Evolutionary conservation across 2,329 filamentous ascomycete genomes (phyloP), one percentile per base, ranked within the genome.

Genomic region (Fusarium sulawesiense): DNA sequence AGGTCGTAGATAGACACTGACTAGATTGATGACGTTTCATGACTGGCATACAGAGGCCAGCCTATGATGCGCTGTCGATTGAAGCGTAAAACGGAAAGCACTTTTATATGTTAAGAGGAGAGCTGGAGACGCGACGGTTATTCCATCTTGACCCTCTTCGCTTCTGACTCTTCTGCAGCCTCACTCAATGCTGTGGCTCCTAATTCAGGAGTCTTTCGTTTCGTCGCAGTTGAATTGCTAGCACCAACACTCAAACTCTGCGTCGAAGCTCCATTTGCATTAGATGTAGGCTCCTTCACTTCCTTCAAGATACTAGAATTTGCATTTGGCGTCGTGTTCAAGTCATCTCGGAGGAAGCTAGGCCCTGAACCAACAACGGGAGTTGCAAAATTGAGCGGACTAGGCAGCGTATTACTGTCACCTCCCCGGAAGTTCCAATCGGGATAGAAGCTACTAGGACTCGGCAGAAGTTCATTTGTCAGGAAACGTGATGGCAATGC

Each of bases 401-500:
- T 98, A 0, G 94, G 94, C 50, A 98, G 85, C 71, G 97, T 96
- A 75, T 96, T 97, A 78, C 87, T 92, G 71, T 96, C 92, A 60
- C 84, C 79, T 78, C 89, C 78, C 78, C 89, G 77, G 78, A 93
- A 94, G 71, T 92, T 91, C 94, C 94, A 98, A 68, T 97, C 94
- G 0, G 92, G 90, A 76, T 97, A 98, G 81, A 98, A 98, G 71
- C 90, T 93, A 69, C 92, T 97, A 1, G 96, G 96, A 59, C 93
- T 97, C 0, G 96, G 94, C 18, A 98, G 85, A 56, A 98, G 89
- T 37, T 94, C 93, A 70, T 92, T 93, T 61, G 91, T 92, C 73
- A 98, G 91, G 79, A 98, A 98, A 42, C 95, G 89, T 53, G 93
- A 97, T 0, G 96, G 96, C 13, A 99, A 84, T 6, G 95, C 94